Conservation (phyloP, 139 green algal genomes). For the Asterochloris erici region DNA sequence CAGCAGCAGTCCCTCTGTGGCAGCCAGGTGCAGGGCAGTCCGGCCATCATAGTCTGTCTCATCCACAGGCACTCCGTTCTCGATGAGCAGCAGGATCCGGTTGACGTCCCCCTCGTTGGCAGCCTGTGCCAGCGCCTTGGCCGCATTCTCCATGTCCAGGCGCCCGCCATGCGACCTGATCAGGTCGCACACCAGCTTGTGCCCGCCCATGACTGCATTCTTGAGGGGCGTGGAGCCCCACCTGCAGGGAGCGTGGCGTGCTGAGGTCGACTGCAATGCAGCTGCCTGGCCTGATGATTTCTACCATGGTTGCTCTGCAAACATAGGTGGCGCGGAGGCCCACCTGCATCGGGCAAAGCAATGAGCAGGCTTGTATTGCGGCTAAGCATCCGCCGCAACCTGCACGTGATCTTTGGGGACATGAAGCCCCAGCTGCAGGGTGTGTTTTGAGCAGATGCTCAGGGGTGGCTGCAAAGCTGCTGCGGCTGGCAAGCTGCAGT, state of each 20-base stretch:
- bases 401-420: conserved; percentile 7
- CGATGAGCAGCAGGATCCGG: conserved; percentile 7
- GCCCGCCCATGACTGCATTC: conserved; percentile 21
- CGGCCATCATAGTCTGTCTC: conserved; percentile 26
- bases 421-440: conserved; percentile 15
- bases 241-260: background rate
- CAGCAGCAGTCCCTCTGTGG: conserved; percentile 14
- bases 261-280: background rate
- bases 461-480: too few species aligned
- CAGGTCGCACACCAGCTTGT: conserved; percentile 22
- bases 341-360: too few species aligned
- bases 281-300: background rate
- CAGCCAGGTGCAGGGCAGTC: conserved; percentile 36
- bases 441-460: too few species aligned
- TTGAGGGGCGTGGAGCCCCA: conserved; percentile 17
- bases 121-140: conserved; percentile 4
- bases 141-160: conserved; percentile 11
- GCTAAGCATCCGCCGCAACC: conserved; percentile 17
- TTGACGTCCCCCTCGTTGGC: conserved; percentile 7
- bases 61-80: conserved; percentile 21
- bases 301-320: too few species aligned
- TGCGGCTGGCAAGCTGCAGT: too few species aligned
- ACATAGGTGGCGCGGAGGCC: too few species aligned
- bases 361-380: conserved; percentile 5
- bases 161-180: conserved; percentile 17